phyloP scores from a whole-genome alignment of 2,329 filamentous ascomycete species.

The Nigrograna mackinnonii region DNA sequence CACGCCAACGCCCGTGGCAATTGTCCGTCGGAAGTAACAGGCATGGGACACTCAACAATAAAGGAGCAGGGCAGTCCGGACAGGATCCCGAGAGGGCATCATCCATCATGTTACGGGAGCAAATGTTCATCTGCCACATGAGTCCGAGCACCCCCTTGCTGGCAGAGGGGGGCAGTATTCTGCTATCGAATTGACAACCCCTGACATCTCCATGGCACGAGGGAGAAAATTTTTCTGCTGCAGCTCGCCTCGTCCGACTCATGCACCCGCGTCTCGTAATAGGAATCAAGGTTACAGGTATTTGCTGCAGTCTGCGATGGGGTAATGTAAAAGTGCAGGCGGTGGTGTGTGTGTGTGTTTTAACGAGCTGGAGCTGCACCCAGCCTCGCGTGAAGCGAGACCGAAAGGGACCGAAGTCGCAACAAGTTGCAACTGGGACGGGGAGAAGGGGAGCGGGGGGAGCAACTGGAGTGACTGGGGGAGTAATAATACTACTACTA shows the following conservation, averaged over 20 bases:
- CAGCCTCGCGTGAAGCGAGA: conserved; percentile 28
- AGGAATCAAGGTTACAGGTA: conserved; percentile 9
- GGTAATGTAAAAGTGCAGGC: background rate
- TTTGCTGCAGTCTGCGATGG: background rate
- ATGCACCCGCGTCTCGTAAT: conserved; percentile 23
- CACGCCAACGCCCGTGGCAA: conserved; percentile 27
- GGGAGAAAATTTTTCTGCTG: conserved; percentile 20
- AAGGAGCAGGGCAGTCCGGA: conserved; percentile 1
- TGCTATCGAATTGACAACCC: background rate
- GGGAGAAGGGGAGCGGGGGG: background rate
- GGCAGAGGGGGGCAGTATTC: background rate
- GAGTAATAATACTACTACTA: no score
- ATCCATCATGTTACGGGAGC: no score
- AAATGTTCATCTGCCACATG: no score
- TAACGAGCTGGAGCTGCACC: conserved; percentile 9
- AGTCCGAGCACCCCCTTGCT: no score
- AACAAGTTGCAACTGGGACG: no score
- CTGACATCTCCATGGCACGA: conserved; percentile 13
- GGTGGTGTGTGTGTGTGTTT: no score
- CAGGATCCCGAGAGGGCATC: background rate
- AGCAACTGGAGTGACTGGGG: no score
- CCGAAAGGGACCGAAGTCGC: conserved; percentile 16
- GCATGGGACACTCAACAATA: conserved; percentile 10
- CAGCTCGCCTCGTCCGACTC: conserved; percentile 12
- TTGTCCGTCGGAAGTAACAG: conserved; percentile 3